Conservation (phyloP, 139 green algal genomes). For the Picochlorum sp. region DNA sequence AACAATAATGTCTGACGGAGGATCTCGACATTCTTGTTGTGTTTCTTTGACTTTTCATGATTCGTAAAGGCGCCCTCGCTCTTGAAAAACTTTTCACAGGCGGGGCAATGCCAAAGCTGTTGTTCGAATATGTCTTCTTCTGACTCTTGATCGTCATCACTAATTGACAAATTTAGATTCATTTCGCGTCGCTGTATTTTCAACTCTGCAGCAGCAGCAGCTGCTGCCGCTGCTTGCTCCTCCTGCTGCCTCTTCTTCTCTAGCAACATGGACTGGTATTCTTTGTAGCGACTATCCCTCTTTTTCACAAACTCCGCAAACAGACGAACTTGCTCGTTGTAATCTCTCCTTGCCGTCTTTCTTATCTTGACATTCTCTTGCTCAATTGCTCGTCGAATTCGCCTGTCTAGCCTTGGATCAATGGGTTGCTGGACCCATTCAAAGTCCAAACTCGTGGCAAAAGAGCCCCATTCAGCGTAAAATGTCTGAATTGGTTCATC, state of each 20-base stretch:
- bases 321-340: slow-evolving; percentile 75
- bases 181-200: slow-evolving; percentile 38
- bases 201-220: slow-evolving; percentile 17
- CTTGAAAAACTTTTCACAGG: slow-evolving; percentile 88
- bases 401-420: slow-evolving; percentile 66
- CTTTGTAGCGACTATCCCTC: slow-evolving; percentile 70
- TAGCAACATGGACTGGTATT: slow-evolving; percentile 6
- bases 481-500: slow-evolving; percentile 60
- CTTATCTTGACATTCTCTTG: slow-evolving; percentile 89
- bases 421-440: slow-evolving; percentile 74
- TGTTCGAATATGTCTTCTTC: slow-evolving; percentile 28
- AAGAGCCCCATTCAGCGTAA: slow-evolving; percentile 77
- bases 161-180: slow-evolving; percentile 12
- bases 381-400: slow-evolving; percentile 82
- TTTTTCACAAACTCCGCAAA: slow-evolving; percentile 83
- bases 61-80: slow-evolving; percentile 70
- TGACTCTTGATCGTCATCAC: slow-evolving; percentile 6
- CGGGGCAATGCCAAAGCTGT: slow-evolving; percentile 64
- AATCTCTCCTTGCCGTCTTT: slow-evolving; percentile 83
- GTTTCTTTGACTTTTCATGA: slow-evolving; percentile 79
- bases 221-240: slow-evolving; percentile 18
- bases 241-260: neutral
- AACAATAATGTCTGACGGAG: neutral
- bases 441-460: slow-evolving; percentile 73
- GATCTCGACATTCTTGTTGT: slow-evolving; percentile 42